Conservation (phyloP, 768 basidiomycete species). For the Suillus ampliporus region DNA sequence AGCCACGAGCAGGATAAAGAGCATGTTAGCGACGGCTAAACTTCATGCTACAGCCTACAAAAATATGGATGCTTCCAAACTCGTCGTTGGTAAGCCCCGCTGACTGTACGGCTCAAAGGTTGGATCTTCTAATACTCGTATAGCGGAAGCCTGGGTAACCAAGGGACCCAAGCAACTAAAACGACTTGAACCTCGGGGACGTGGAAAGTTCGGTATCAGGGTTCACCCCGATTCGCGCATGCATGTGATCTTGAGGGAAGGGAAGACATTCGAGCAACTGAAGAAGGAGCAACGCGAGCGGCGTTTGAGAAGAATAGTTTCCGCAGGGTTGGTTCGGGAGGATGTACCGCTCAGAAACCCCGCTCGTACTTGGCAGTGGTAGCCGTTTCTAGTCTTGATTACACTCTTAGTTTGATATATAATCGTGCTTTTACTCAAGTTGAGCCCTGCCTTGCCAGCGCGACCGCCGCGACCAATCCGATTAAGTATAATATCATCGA, state of each 20-base stretch:
- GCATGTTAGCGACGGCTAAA: slow-evolving; percentile 85
- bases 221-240: slow-evolving; percentile 77
- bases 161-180: slow-evolving; percentile 73
- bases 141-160: slow-evolving; percentile 94
- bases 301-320: slow-evolving; percentile 78
- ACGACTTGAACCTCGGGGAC: slow-evolving; percentile 81
- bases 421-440: slow-evolving; percentile 2
- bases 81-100: slow-evolving; percentile 77
- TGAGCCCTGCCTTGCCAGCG: neutral
- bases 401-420: neutral
- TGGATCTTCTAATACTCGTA: slow-evolving; percentile 6
- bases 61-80: slow-evolving; percentile 67
- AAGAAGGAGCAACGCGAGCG: slow-evolving; percentile 65
- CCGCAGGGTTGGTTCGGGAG: slow-evolving; percentile 80
- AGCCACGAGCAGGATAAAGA: slow-evolving; percentile 83
- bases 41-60: slow-evolving; percentile 84
- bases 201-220: slow-evolving; percentile 80
- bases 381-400: slow-evolving; percentile 29
- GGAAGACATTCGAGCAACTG: slow-evolving; percentile 75
- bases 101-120: neutral
- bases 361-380: slow-evolving; percentile 81
- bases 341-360: slow-evolving; percentile 80
- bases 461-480: neutral
- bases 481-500: neutral
- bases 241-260: slow-evolving; percentile 79